Conservation (phyloP, 1,284 basidiomycete species). For the Ceratobasidium sp. region DNA sequence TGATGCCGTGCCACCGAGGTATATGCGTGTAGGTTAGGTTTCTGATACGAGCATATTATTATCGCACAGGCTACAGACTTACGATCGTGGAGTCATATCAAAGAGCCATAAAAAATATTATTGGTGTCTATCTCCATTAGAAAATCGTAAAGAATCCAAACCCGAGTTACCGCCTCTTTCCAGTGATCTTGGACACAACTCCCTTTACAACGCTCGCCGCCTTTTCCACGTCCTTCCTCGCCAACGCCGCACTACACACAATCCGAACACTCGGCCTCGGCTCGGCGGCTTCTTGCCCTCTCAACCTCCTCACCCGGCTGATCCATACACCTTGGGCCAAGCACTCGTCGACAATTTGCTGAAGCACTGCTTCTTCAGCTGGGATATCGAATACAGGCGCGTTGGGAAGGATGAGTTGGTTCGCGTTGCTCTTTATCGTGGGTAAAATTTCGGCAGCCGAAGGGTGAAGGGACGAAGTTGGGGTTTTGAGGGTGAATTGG, state of each 20-base stretch:
- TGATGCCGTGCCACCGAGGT: not conserved
- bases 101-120: slow-evolving; percentile 3
- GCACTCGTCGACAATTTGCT: slow-evolving; percentile 89
- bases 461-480: slow-evolving; percentile 49
- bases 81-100: not conserved
- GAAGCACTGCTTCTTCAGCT: slow-evolving; percentile 79
- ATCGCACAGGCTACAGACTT: too few relatives aligned
- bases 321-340: slow-evolving; percentile 82
- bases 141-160: slow-evolving; percentile 1
- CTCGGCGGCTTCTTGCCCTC: slow-evolving; percentile 85
- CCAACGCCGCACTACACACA: slow-evolving; percentile 80
- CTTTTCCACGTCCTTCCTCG: slow-evolving; percentile 92
- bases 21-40: not conserved
- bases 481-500: slow-evolving; percentile 77
- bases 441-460: slow-evolving; percentile 50
- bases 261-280: slow-evolving; percentile 87
- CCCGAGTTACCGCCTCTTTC: slow-evolving; percentile 55
- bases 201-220: slow-evolving; percentile 80
- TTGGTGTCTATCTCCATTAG: slow-evolving; percentile 14
- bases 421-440: slow-evolving; percentile 59
- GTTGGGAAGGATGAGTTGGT: slow-evolving; percentile 58
- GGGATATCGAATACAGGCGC: slow-evolving; percentile 68
- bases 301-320: slow-evolving; percentile 82
- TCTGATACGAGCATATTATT: too few relatives aligned
- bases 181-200: slow-evolving; percentile 76